Conservation (phyloP, 2,329 filamentous ascomycete genomes). For the Dryadomyces sulphureus region DNA sequence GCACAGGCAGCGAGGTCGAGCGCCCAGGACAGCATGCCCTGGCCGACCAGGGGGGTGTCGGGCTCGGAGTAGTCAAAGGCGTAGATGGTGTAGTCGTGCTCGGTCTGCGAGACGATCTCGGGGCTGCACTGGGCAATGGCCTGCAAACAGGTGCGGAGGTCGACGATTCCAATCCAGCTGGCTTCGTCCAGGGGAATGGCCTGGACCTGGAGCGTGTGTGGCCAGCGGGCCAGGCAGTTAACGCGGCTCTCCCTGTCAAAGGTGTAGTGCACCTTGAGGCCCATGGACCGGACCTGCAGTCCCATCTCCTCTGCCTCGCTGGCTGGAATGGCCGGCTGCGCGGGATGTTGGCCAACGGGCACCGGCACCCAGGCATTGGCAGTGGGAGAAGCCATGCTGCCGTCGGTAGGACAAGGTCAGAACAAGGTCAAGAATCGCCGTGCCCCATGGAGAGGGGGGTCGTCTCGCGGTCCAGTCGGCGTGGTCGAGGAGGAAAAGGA, state of each 20-base stretch:
- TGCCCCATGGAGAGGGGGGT: conserved; percentile 3
- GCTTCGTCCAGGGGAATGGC: conserved; percentile 68
- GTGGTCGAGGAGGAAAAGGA: neutral
- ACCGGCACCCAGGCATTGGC: conserved; percentile 4
- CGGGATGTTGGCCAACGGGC: neutral
- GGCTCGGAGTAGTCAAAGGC: conserved; percentile 93
- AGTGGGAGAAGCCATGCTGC: conserved; percentile 11
- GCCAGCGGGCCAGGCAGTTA: conserved; percentile 77
- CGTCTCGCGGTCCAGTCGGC: neutral
- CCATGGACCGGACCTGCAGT: conserved; percentile 19
- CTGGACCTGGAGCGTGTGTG: conserved; percentile 64
- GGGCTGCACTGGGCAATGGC: conserved; percentile 69
- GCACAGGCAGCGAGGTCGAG: conserved; percentile 30
- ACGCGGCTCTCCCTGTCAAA: conserved; percentile 82
- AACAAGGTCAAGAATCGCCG: neutral
- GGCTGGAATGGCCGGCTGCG: neutral
- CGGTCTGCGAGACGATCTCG: conserved; percentile 61
- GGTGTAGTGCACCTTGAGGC: conserved; percentile 84
- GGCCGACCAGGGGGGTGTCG: conserved; percentile 82
- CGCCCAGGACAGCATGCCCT: conserved; percentile 84
- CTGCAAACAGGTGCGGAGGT: conserved; percentile 74
- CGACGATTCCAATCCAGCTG: conserved; percentile 72
- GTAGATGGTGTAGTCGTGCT: conserved; percentile 86
- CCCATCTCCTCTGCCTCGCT: conserved; percentile 15
- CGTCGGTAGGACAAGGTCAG: neutral